phyloP scores from a whole-genome alignment of 169 alveolate species.

The Eimeria acervulina region DNA sequence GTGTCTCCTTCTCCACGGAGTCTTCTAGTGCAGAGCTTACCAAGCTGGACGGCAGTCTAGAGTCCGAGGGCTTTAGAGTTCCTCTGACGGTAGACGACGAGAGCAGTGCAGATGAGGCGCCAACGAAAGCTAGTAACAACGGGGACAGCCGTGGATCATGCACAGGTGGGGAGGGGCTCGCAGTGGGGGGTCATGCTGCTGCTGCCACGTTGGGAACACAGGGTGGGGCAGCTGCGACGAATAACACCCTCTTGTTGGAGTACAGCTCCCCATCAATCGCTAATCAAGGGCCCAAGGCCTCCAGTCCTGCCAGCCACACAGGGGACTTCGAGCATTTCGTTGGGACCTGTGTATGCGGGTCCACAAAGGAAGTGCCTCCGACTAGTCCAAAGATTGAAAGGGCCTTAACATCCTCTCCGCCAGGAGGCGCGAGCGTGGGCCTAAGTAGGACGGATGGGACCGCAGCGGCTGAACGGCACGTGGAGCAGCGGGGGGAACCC shows the following conservation, averaged over 20 bases:
- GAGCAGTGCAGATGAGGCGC: slow-evolving; percentile 70
- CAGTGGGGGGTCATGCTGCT: background rate
- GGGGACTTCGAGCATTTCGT: background rate
- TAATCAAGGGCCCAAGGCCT: background rate
- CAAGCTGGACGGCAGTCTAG: slow-evolving; percentile 39
- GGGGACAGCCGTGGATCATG: background rate
- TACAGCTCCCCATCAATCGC: slow-evolving; percentile 3
- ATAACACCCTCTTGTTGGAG: slow-evolving; percentile 33
- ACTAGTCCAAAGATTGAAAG: background rate
- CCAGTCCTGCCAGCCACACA: background rate
- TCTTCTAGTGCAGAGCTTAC: slow-evolving; percentile 45
- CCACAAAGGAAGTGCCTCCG: slow-evolving; percentile 32
- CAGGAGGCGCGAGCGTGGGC: background rate
- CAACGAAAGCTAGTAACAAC: background rate
- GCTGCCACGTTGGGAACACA: background rate
- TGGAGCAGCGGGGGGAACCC: slow-evolving; percentile 34
- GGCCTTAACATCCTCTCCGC: slow-evolving; percentile 7
- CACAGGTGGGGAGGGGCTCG: background rate
- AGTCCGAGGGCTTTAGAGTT: slow-evolving; percentile 37
- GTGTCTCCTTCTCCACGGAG: slow-evolving; percentile 61
- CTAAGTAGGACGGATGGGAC: slow-evolving; percentile 2
- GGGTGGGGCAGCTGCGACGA: slow-evolving; percentile 17
- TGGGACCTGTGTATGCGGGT: background rate
- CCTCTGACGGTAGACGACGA: slow-evolving; percentile 72
- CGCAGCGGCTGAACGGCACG: slow-evolving; percentile 11